Conservation (phyloP, 2,329 filamentous ascomycete species). For the Lomentospora prolificans region DNA sequence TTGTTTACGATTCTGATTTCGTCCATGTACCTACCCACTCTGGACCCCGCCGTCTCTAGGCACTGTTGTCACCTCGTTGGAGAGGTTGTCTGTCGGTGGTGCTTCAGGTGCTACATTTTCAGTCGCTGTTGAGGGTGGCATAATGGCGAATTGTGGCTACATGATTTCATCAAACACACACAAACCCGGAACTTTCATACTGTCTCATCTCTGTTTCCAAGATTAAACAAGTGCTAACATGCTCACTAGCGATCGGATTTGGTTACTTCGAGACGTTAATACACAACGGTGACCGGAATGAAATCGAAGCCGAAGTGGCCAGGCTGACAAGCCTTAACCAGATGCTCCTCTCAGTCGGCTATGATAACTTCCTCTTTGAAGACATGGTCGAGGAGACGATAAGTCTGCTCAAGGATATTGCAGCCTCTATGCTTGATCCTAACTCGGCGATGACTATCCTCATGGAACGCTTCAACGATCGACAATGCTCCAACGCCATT, state of each 20-base stretch:
- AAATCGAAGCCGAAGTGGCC: conserved; percentile 59
- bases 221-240: too few species aligned
- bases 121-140: too few species aligned
- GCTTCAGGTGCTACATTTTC: too few species aligned
- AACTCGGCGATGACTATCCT: conserved; percentile 44
- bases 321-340: conserved; percentile 64
- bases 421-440: conserved; percentile 43
- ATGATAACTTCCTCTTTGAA: conserved; percentile 61
- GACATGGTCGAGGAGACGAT: conserved; percentile 75
- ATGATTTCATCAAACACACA: too few species aligned
- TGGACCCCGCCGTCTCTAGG: not conserved
- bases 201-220: too few species aligned
- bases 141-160: too few species aligned
- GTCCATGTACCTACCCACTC: not conserved
- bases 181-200: too few species aligned
- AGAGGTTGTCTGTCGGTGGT: too few species aligned
- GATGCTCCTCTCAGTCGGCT: conserved; percentile 60
- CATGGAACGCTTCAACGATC: conserved; percentile 63
- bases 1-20: conserved; percentile 15
- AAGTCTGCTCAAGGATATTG: conserved; percentile 55
- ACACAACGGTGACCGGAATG: conserved; percentile 51
- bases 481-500: conserved; percentile 57
- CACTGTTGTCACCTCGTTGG: too few species aligned
- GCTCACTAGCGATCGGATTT: conserved; percentile 88
- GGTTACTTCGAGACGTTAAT: conserved; percentile 84